Evolutionary conservation across 1,139 yeast species (phyloP).

Genomic region (Arxiozyma slooffiae): DNA sequence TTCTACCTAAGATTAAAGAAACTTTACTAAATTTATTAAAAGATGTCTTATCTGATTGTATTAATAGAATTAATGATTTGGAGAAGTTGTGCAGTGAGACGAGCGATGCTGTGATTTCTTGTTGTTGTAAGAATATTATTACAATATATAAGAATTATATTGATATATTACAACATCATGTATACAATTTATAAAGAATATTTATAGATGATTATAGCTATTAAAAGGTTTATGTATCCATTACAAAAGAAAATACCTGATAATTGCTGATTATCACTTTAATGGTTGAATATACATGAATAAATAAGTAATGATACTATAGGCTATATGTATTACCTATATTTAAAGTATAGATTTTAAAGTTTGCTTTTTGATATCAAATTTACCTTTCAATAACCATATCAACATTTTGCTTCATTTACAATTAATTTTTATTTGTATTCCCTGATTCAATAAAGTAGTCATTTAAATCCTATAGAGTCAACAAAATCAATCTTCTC

Average conservation of each 20-base stretch:
- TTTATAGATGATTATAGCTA: no score
- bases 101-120: slow-evolving; percentile 2
- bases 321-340: slow-evolving; percentile 8
- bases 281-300: not conserved
- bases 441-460: slow-evolving; percentile 45
- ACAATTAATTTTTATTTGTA: slow-evolving; percentile 34
- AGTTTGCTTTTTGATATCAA: slow-evolving; percentile 16
- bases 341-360: slow-evolving; percentile 15
- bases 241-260: no score
- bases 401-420: slow-evolving; percentile 41
- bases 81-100: slow-evolving; percentile 9
- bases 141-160: slow-evolving; percentile 17
- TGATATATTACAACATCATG: not conserved
- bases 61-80: slow-evolving; percentile 13
- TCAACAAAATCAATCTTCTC: slow-evolving; percentile 22
- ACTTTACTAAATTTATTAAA: slow-evolving; percentile 2
- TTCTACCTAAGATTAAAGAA: slow-evolving; percentile 11
- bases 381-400: slow-evolving; percentile 41
- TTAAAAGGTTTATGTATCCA: no score
- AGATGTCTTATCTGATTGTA: slow-evolving; percentile 23
- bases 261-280: not conserved
- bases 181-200: not conserved
- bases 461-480: slow-evolving; percentile 61
- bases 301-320: no score
- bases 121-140: slow-evolving; percentile 11